Evolutionary conservation across 2,329 filamentous ascomycete genomes (phyloP).

Genomic region (Beauveria caledonica): DNA sequence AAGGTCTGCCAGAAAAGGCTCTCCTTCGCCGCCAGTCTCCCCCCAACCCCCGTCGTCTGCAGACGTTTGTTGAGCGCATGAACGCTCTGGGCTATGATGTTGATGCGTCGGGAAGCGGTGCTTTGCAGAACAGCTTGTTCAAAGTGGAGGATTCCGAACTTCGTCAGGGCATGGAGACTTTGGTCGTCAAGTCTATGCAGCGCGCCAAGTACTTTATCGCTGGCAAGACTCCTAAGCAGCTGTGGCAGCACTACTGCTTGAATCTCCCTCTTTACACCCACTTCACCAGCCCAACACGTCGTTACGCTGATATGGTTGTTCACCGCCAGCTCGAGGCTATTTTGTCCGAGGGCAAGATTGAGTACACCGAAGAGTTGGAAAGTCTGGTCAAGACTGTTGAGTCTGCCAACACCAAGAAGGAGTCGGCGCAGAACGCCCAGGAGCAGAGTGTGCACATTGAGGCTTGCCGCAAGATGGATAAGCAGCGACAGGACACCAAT

Average conservation of each 20-base stretch:
- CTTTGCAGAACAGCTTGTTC: conserved; percentile 90
- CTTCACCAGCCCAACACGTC: conserved; percentile 89
- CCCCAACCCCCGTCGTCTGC: conserved; percentile 80
- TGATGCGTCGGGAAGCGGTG: conserved; percentile 81
- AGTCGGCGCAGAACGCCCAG: conserved; percentile 93
- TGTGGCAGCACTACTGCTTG: conserved; percentile 82
- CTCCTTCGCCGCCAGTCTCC: conserved; percentile 78
- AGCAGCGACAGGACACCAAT: conserved; percentile 74
- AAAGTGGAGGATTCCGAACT: conserved; percentile 81
- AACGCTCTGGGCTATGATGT: conserved; percentile 82
- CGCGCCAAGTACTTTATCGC: conserved; percentile 92
- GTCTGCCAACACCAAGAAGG: conserved; percentile 97
- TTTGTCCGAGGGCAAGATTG: conserved; percentile 70
- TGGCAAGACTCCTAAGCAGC: conserved; percentile 66
- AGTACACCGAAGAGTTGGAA: conserved; percentile 86
- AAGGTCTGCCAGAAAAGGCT: conserved; percentile 82
- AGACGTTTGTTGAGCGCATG: conserved; percentile 91
- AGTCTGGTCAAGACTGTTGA: conserved; percentile 85
- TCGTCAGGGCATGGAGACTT: conserved; percentile 95
- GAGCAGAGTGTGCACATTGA: conserved; percentile 99
- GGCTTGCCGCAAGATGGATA: conserved; percentile 92
- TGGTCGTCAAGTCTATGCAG: conserved; percentile 90
- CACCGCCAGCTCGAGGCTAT: conserved; percentile 89
- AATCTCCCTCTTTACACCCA: conserved; percentile 95
- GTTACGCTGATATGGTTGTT: conserved; percentile 90